Conservation (phyloP, 75 land plant species). For the Pinus albicaulis region DNA sequence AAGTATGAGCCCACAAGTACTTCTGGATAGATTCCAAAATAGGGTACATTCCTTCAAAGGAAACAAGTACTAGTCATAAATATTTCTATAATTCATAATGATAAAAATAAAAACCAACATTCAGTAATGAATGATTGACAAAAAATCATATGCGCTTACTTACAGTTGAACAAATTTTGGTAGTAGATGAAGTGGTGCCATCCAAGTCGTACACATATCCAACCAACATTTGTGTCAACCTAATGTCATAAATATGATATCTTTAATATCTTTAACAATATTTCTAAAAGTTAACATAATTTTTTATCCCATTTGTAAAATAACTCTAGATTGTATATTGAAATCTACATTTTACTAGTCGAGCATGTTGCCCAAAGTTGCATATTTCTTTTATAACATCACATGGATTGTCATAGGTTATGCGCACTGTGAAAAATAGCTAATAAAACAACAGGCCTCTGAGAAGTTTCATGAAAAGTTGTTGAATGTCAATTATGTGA, state of each 20-base stretch:
- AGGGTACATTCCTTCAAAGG: constrained; percentile 53
- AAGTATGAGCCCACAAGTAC: constrained; percentile 68
- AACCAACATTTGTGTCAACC: constrained; percentile 99
- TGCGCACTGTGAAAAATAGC: too few relatives aligned
- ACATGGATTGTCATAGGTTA: too few relatives aligned
- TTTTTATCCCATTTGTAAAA: too few relatives aligned
- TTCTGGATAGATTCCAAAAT: constrained; percentile 69
- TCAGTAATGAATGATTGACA: background rate
- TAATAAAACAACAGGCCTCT: too few relatives aligned
- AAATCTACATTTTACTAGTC: too few relatives aligned
- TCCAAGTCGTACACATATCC: constrained; percentile 91
- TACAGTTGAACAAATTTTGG: constrained; percentile 37
- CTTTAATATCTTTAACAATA: background rate
- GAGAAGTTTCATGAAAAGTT: too few relatives aligned
- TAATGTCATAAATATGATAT: constrained; percentile 7
- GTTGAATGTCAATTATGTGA: too few relatives aligned
- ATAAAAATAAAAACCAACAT: too few relatives aligned
- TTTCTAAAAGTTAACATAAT: background rate
- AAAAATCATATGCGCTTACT: too few relatives aligned
- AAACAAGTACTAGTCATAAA: background rate
- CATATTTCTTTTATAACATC: too few relatives aligned
- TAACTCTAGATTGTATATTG: too few relatives aligned
- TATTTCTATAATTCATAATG: background rate
- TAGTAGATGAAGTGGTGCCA: constrained; percentile 91
- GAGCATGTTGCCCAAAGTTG: too few relatives aligned